Evolutionary conservation across 768 basidiomycete genomes (phyloP).

Genomic region (Termitomyces sp.): DNA sequence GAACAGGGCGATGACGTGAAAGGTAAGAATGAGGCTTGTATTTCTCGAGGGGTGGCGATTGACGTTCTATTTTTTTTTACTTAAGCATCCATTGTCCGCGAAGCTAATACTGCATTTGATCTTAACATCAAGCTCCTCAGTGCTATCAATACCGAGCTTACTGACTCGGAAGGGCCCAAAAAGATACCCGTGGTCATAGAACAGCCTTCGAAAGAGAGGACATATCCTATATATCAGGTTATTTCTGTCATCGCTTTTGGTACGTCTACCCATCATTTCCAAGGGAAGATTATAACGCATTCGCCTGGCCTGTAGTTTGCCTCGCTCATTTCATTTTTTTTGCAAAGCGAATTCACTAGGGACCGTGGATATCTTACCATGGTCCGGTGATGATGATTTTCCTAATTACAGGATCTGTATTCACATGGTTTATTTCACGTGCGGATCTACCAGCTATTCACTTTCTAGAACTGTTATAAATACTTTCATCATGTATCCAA

Average conservation of each 20-base stretch:
- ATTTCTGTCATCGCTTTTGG: constrained; percentile 35
- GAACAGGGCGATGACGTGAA: constrained; percentile 40
- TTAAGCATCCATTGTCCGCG: constrained; percentile 42
- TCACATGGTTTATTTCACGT: too few relatives aligned
- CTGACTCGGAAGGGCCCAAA: constrained; percentile 6
- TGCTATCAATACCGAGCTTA: constrained; percentile 26
- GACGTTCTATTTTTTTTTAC: background rate
- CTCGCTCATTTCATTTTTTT: too few relatives aligned
- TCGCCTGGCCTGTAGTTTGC: too few relatives aligned
- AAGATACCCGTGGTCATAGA: too few relatives aligned
- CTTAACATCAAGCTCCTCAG: constrained; percentile 48
- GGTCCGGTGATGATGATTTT: too few relatives aligned
- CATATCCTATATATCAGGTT: constrained; percentile 32
- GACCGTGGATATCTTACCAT: too few relatives aligned
- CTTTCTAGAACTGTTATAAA: too few relatives aligned
- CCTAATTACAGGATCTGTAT: too few relatives aligned
- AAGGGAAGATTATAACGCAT: too few relatives aligned
- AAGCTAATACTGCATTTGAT: constrained; percentile 48
- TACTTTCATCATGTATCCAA: too few relatives aligned
- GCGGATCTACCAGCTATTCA: too few relatives aligned
- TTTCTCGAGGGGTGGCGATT: background rate
- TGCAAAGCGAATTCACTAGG: too few relatives aligned
- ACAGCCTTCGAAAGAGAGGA: constrained; percentile 12
- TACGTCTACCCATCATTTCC: constrained; percentile 2
- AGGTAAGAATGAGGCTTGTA: constrained; percentile 1